phyloP scores from a whole-genome alignment of 441 rosid species.

The Populus hybrid region DNA sequence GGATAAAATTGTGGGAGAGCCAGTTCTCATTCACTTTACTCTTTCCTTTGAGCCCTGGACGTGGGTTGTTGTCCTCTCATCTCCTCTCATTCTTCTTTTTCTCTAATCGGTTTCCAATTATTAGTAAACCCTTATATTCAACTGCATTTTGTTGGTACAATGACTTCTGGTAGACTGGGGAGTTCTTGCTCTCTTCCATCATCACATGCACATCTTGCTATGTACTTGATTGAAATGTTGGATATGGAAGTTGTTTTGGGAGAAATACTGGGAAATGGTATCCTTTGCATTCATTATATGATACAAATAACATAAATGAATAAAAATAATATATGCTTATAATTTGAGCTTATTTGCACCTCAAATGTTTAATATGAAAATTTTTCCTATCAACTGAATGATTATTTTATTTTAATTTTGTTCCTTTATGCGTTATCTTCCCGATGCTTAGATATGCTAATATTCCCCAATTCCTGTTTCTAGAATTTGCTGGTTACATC shows the following conservation, averaged over 20 bases:
- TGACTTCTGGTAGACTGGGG: not conserved
- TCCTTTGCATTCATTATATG: not conserved
- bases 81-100: not conserved
- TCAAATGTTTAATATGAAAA: not conserved
- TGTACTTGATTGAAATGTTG: not conserved
- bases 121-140: not conserved
- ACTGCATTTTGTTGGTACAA: not conserved
- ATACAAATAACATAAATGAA: not conserved
- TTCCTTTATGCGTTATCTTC: not conserved
- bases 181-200: not conserved
- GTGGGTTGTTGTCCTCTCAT: not conserved
- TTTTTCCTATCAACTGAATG: not conserved
- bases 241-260: not conserved
- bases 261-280: not conserved
- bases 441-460: conserved; percentile 2
- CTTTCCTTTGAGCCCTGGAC: not conserved
- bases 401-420: not conserved
- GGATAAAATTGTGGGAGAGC: not conserved
- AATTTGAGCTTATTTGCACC: not conserved
- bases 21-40: not conserved
- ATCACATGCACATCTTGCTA: not conserved
- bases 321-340: not conserved
- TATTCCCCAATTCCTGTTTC: not conserved
- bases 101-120: not conserved
- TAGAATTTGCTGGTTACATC: conserved; percentile 92